Evolutionary conservation across 495 filamentous ascomycete species (phyloP), one percentile per base, ranked within the genome.

Genomic region (Staphylotrichum tortipilum): DNA sequence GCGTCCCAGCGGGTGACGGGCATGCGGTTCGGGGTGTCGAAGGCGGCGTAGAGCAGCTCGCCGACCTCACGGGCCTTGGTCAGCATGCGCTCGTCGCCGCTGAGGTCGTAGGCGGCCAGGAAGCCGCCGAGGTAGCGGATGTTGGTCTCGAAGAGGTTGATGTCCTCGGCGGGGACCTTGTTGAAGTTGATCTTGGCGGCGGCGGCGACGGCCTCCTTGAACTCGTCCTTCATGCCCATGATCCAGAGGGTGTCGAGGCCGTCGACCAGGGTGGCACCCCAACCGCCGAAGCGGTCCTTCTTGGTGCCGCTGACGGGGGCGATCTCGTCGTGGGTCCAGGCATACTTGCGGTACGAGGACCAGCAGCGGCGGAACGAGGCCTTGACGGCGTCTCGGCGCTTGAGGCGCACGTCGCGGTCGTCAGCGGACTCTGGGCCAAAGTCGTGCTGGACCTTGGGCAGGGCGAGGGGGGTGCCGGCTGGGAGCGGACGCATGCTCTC

Each of bases 221-320:
- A 98, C 33, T 96, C 88, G n/a, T 86, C 75, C 67, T 83, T 81
- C 65, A 96, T 58, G 11, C 77, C 88, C 90, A 96, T 94, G 52
- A 98, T 92, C 89, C 89, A 98, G 10, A 98, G 70, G 0, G 89
- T 91, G 64, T 96, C 90, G 46, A 98, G 71, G 14, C 84, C 71
- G 72, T 98, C 92, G 4, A 98, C 87, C 42, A 98, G 65, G 0
- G 91, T 95, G 7, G 90, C 92, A 14, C 83, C 90, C 92, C 92
- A 98, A 15, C 86, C 88, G 52, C 84, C 88, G 67, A 96, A 96
- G 81, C 89, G 10, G 76, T 81, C 63, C 79, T 70, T n/a, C 56
- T 61, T 31, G 52, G 73, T 44, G 62, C 80, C 54, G 61, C 75
- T 17, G 4, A 86, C 59, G 2, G 89, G 89, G 18, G 68, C 69